Percentiles rank a stretch among this genome's conserved stretches.
phyloP scores from a whole-genome alignment of 73 alveolate genomes.

The Paramecium primaurelia region DNA sequence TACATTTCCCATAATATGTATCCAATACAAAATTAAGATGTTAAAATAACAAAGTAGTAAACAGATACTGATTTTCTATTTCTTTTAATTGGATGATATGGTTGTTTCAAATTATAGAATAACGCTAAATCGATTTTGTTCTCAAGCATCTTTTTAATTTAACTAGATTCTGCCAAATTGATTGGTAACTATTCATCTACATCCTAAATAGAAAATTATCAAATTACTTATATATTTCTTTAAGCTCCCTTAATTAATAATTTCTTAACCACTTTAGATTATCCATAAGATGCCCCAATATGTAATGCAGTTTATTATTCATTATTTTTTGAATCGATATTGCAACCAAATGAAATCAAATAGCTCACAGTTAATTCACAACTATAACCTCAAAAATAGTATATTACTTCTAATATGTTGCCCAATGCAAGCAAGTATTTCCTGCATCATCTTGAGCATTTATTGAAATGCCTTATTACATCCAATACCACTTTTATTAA shows the following conservation, averaged over 20 bases:
- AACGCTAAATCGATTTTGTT: background rate
- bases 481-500: background rate
- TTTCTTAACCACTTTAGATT: background rate
- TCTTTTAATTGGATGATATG: conserved; percentile 19
- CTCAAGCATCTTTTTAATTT: background rate
- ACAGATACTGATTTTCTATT: background rate
- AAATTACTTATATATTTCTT: background rate
- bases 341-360: background rate
- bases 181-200: background rate
- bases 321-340: background rate
- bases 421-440: conserved; percentile 48
- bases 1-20: background rate
- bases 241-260: background rate
- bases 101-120: background rate
- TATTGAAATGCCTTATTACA: background rate
- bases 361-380: conserved; percentile 18
- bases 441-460: conserved; percentile 2
- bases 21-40: background rate
- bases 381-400: background rate
- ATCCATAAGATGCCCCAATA: background rate
- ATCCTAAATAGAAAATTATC: background rate
- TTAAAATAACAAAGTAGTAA: background rate
- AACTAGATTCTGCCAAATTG: background rate
- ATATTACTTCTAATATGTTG: conserved; percentile 5
- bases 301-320: background rate